Evolutionary conservation across 2,329 filamentous ascomycete species (phyloP), one percentile per base, ranked within the genome.

Genomic region (Metarhizium brunneum): DNA sequence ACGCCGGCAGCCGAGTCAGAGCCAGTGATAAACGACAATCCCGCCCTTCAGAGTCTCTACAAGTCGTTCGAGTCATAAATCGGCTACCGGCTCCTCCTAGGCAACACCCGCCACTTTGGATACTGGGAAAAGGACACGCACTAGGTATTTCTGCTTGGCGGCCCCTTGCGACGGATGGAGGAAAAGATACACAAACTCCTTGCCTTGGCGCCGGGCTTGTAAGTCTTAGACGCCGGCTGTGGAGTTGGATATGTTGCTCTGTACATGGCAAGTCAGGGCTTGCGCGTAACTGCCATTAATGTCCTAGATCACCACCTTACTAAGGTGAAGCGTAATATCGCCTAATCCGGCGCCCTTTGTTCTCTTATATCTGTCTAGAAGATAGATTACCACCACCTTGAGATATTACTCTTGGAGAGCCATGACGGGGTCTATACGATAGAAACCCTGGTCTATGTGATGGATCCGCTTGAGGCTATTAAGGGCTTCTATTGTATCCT

Each of bases 361-460:
- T 67, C 68, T 7, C 61, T 62, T 38, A 62, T 81, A 16, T 63
- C 63, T 0, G 72, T 76, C 14, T 62, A 61, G 4, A 69, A 69
- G 57, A 74, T 71, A 64, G 76, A 82, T 59, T 82, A 81, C 60
- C 78, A 82, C 58, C 66, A 80, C 57, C 68, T 82, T 1, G 70
- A 75, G 2, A 57, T 59, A 5, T 65, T 80, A 25, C 54, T 60
- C 0, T 59, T 66, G 30, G 64, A 60, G 3, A 73, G 69, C 0
- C 72, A 77, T 47, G 77, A 82, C 54, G 79, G 78, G 3, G 66
- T 77, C 32, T 82, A 81, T 62, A 81, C 78, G 0, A 78, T 81
- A 73, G 77, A 82, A 63, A 80, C 78, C 0, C 73, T 82, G 50
- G 78, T 80, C 0, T 78, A 82, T 60, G 76, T 78, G 1, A 76